Evolutionary conservation across 129 eudicot genomes (phyloP).

Genomic region (Tagetes erecta): DNA sequence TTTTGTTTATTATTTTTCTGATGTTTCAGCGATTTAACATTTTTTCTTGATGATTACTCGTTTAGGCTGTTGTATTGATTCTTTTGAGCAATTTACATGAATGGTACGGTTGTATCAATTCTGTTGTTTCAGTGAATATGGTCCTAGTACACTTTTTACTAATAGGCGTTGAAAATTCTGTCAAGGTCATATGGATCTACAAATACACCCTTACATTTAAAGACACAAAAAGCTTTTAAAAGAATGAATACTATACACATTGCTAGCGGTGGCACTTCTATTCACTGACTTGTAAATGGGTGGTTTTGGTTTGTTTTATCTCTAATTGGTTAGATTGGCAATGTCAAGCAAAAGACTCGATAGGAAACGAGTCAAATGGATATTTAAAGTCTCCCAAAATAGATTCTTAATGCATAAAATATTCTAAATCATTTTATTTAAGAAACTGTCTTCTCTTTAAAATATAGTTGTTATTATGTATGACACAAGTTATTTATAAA

Average conservation of each 20-base stretch:
- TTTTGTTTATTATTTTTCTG: constrained; percentile 2
- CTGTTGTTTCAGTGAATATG: too few relatives aligned
- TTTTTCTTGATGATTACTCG: neutral
- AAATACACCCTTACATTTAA: neutral
- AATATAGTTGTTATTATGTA: neutral
- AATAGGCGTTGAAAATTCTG: neutral
- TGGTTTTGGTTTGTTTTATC: neutral
- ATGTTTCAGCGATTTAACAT: neutral
- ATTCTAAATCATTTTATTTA: neutral
- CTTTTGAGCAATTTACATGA: neutral
- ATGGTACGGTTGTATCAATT: neutral
- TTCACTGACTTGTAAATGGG: neutral
- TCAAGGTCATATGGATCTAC: neutral
- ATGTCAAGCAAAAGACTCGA: neutral
- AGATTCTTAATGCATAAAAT: neutral
- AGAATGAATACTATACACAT: neutral
- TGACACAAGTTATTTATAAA: neutral
- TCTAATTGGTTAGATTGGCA: neutral
- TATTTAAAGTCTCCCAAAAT: neutral
- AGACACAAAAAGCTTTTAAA: neutral
- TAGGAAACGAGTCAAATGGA: neutral
- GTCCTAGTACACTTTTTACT: neutral
- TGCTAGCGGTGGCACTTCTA: neutral
- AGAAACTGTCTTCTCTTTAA: neutral
- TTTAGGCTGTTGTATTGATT: neutral